Percentiles rank a stretch among this genome's conserved stretches.
Evolutionary conservation across 805 yeast species (phyloP).

Genomic region (Wickerhamiella vanderwaltii): DNA sequence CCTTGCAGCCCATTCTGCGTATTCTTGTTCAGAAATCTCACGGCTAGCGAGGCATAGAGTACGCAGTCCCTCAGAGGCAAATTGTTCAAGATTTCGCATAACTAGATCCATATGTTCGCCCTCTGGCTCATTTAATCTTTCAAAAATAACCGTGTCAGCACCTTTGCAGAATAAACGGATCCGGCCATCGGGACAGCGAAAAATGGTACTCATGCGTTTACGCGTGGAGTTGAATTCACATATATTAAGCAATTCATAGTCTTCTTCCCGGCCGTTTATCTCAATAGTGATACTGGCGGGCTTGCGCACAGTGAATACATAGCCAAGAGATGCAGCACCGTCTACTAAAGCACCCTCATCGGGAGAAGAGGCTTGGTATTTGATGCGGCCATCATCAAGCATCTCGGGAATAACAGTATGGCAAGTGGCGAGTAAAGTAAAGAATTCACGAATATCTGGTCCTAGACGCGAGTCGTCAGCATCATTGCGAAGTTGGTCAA

Average conservation of each 20-base stretch:
- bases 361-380: slow-evolving; percentile 97
- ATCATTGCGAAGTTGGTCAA: slow-evolving; percentile 44
- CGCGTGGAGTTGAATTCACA: slow-evolving; percentile 97
- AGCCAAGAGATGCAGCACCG: slow-evolving; percentile 87
- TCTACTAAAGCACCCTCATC: slow-evolving; percentile 98
- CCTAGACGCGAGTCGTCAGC: slow-evolving; percentile 35
- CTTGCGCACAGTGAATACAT: slow-evolving; percentile 67
- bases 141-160: slow-evolving; percentile 92
- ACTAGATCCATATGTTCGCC: slow-evolving; percentile 72
- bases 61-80: slow-evolving; percentile 91
- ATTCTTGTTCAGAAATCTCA: slow-evolving; percentile 68
- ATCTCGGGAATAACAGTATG: slow-evolving; percentile 96
- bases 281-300: slow-evolving; percentile 71
- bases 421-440: slow-evolving; percentile 77
- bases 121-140: slow-evolving; percentile 45
- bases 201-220: slow-evolving; percentile 93
- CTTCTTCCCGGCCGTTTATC: slow-evolving; percentile 38
- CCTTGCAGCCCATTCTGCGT: slow-evolving; percentile 48
- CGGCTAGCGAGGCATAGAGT: slow-evolving; percentile 87
- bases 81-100: slow-evolving; percentile 79
- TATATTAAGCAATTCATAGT: slow-evolving; percentile 71
- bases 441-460: slow-evolving; percentile 53
- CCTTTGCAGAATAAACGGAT: slow-evolving; percentile 88
- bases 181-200: slow-evolving; percentile 86
- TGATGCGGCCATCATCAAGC: slow-evolving; percentile 39